phyloP scores from a whole-genome alignment of 305 asterid species.

The Fraxinus baroniana region DNA sequence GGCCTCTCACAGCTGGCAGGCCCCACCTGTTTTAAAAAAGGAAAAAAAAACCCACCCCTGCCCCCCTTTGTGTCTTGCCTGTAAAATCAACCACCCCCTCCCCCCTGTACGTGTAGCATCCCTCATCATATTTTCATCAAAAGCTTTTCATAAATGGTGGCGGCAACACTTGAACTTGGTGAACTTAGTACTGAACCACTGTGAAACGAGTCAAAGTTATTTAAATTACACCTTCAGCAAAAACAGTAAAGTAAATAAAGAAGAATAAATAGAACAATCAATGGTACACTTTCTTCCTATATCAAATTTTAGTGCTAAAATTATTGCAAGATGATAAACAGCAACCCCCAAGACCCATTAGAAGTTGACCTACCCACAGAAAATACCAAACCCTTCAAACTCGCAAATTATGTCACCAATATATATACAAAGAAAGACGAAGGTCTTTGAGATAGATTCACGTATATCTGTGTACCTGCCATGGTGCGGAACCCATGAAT shows the following conservation, averaged over 20 bases:
- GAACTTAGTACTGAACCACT: not conserved
- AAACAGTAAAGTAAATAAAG: not conserved
- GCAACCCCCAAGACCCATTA: conserved; percentile 17
- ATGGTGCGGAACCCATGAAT: conserved; percentile 62
- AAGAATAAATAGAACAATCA: not conserved
- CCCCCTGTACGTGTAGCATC: too few relatives aligned
- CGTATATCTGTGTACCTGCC: conserved; percentile 40
- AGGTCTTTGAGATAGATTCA: not conserved
- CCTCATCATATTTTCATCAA: not conserved
- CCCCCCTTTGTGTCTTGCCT: too few relatives aligned
- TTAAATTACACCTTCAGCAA: not conserved
- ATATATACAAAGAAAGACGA: not conserved
- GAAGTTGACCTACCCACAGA: conserved; percentile 17
- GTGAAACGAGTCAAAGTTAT: not conserved
- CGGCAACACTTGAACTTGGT: not conserved
- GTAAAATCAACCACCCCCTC: too few relatives aligned
- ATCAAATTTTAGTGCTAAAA: not conserved
- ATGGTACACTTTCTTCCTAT: not conserved
- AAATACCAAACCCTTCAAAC: conserved; percentile 2
- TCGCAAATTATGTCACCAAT: not conserved
- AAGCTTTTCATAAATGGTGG: not conserved
- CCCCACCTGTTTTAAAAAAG: too few relatives aligned
- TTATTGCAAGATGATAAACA: not conserved
- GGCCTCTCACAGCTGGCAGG: too few relatives aligned
- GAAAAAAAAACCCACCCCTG: too few relatives aligned